Evolutionary conservation across 169 alveolate species (phyloP).

Genomic region (Plasmodium gaboni): DNA sequence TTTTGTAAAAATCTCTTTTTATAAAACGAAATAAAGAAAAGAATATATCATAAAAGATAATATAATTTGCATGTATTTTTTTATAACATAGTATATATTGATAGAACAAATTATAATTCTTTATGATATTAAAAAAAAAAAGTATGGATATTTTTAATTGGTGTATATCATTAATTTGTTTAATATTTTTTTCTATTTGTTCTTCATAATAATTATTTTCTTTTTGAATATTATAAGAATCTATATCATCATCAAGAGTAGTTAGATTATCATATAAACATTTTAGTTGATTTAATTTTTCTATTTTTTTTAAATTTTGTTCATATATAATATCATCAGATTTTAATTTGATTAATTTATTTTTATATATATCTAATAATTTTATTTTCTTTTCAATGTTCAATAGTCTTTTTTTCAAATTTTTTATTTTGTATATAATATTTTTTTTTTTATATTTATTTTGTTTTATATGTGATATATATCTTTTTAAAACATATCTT

Average conservation of each 20-base stretch:
- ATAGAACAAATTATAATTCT: not conserved
- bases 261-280: constrained; percentile 16
- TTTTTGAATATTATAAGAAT: constrained; percentile 5
- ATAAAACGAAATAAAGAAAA: too few relatives aligned
- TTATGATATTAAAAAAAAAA: constrained; percentile 1
- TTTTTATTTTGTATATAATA: not conserved
- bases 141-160: constrained; percentile 13
- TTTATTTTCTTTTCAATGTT: constrained; percentile 41
- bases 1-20: too few relatives aligned
- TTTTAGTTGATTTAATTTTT: constrained; percentile 34
- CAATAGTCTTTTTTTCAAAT: constrained; percentile 4
- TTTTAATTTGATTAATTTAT: constrained; percentile 19
- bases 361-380: constrained; percentile 24
- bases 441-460: constrained; percentile 12
- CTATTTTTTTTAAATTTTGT: constrained; percentile 15
- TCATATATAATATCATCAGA: constrained; percentile 16
- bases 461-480: not conserved
- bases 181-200: constrained; percentile 7
- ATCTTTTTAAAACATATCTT: constrained; percentile 48
- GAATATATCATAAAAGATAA: too few relatives aligned
- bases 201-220: constrained; percentile 6
- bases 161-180: constrained; percentile 2
- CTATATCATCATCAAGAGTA: not conserved
- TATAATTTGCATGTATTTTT: too few relatives aligned
- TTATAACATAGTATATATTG: not conserved